These are phyloP conservation scores for Candida stauntonica DNA, from an alignment of 805 yeast genomes.

Conservation along the genomic window DNA sequence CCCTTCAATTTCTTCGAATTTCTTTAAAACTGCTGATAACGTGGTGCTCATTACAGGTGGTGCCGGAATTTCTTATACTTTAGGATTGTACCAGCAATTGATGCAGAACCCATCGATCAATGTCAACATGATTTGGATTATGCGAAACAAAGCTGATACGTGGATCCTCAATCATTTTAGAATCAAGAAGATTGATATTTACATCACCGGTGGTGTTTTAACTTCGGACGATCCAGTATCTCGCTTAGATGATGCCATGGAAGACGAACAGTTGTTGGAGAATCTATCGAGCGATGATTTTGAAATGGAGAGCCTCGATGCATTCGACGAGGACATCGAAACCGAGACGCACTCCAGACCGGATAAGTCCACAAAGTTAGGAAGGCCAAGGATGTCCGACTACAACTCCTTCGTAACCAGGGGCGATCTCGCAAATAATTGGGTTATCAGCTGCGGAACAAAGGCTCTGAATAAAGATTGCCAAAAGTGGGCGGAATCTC, in stretches of 20 bases:
- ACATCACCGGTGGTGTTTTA: constrained; percentile 30
- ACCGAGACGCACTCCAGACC: constrained; percentile 1
- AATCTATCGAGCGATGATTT: constrained; percentile 22
- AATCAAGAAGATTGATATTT: constrained; percentile 34
- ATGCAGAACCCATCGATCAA: constrained; percentile 23
- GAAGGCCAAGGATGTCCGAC: constrained; percentile 37
- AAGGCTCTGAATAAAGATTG: constrained; percentile 38
- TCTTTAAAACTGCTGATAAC: constrained; percentile 45
- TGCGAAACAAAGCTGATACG: constrained; percentile 42
- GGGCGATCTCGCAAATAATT: constrained; percentile 33
- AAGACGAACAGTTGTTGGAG: constrained; percentile 20
- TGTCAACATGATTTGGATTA: constrained; percentile 51
- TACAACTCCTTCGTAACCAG: constrained; percentile 31
- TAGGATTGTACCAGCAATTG: constrained; percentile 46
- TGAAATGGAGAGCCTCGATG: constrained; percentile 21
- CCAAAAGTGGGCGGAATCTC: constrained; percentile 32
- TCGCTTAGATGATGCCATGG: constrained; percentile 7
- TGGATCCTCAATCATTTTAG: constrained; percentile 39
- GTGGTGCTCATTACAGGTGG: constrained; percentile 65
- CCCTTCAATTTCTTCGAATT: constrained; percentile 40
- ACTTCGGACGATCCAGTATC: constrained; percentile 10
- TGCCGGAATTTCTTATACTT: constrained; percentile 63
- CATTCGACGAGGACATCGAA: constrained; percentile 18
- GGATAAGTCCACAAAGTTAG: constrained; percentile 19
- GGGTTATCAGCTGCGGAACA: constrained; percentile 62